These are phyloP conservation scores for Ceratobasidium sp. DNA, from an alignment of 1,284 basidiomycete genomes.

Conservation along the genomic window DNA sequence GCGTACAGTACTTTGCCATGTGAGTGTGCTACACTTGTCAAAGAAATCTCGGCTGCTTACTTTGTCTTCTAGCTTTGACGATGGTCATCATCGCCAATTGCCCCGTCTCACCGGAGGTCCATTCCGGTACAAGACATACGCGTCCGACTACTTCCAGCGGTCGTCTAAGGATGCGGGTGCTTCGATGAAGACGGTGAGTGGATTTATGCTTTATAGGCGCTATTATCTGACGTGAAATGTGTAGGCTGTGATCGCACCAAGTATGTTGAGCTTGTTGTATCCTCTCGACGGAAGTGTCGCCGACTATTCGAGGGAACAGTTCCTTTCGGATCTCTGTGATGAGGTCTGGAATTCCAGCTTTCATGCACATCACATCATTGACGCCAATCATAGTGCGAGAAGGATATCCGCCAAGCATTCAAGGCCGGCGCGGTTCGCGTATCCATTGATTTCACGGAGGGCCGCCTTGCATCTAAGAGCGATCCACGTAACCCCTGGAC, in stretches of 20 bases:
- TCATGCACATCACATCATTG: not conserved
- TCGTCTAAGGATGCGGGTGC: slow-evolving; percentile 37
- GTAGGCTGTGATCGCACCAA: slow-evolving; percentile 43
- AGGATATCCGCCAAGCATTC: slow-evolving; percentile 42
- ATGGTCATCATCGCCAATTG: slow-evolving; percentile 43
- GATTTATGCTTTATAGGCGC: not conserved
- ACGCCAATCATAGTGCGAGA: slow-evolving; percentile 40
- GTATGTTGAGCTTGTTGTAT: slow-evolving; percentile 43
- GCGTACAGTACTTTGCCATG: slow-evolving; percentile 15
- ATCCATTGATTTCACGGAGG: slow-evolving; percentile 44
- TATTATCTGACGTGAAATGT: not conserved
- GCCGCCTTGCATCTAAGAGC: slow-evolving; percentile 41
- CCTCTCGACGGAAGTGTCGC: slow-evolving; percentile 40
- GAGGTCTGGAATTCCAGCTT: not conserved
- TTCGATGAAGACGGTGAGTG: slow-evolving; percentile 4
- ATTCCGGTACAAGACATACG: slow-evolving; percentile 42
- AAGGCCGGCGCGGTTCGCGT: slow-evolving; percentile 42
- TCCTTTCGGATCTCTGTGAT: slow-evolving; percentile 41
- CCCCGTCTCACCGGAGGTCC: slow-evolving; percentile 42
- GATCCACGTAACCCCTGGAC: slow-evolving; percentile 43
- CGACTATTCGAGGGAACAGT: slow-evolving; percentile 40
- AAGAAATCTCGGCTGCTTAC: not conserved
- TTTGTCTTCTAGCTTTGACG: slow-evolving; percentile 40
- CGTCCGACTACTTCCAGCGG: slow-evolving; percentile 39
- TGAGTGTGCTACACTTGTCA: slow-evolving; percentile 18